These are phyloP conservation scores for Niveomyces coronatus DNA, from an alignment of 2,329 filamentous ascomycete genomes.

Conservation along the genomic window DNA sequence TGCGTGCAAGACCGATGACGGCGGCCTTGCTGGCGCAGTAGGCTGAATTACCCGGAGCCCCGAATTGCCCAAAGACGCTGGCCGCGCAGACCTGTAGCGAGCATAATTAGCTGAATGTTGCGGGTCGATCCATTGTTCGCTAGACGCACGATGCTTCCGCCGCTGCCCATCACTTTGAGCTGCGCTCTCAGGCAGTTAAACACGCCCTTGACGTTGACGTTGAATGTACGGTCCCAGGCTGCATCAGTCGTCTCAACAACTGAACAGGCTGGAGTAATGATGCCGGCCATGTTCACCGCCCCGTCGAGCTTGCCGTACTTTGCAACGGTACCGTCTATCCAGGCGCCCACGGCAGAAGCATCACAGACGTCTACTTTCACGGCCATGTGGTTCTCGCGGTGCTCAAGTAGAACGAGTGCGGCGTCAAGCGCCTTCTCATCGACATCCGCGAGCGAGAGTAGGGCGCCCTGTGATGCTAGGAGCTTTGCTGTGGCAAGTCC, in stretches of 20 bases:
- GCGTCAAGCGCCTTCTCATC: constrained; percentile 19
- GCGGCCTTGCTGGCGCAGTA: constrained; percentile 31
- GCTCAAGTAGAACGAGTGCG: constrained; percentile 21
- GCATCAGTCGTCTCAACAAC: constrained; percentile 35
- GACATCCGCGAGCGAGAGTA: constrained; percentile 30
- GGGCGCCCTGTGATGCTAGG: constrained; percentile 26
- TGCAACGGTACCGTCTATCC: constrained; percentile 36
- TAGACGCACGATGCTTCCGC: constrained; percentile 50
- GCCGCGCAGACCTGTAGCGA: no score
- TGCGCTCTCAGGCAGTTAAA: constrained; percentile 41
- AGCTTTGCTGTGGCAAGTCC: constrained; percentile 30
- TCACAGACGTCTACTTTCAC: constrained; percentile 39
- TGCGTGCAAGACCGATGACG: constrained; percentile 25
- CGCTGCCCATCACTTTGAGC: constrained; percentile 27
- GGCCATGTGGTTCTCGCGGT: constrained; percentile 16
- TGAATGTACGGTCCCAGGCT: constrained; percentile 38
- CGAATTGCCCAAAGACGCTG: no score
- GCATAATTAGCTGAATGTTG: no score
- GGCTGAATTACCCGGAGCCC: no score
- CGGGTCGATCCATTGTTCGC: constrained; percentile 42
- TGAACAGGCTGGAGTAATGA: constrained; percentile 31
- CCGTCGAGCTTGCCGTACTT: constrained; percentile 42
- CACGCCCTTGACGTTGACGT: constrained; percentile 38
- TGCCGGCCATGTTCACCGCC: constrained; percentile 45
- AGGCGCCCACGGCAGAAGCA: constrained; percentile 36